A percentile compares a stretch with the other conserved stretches of the same genome.
Evolutionary conservation across 129 eudicot species (phyloP).

Genomic region (Flaveria bidentis): DNA sequence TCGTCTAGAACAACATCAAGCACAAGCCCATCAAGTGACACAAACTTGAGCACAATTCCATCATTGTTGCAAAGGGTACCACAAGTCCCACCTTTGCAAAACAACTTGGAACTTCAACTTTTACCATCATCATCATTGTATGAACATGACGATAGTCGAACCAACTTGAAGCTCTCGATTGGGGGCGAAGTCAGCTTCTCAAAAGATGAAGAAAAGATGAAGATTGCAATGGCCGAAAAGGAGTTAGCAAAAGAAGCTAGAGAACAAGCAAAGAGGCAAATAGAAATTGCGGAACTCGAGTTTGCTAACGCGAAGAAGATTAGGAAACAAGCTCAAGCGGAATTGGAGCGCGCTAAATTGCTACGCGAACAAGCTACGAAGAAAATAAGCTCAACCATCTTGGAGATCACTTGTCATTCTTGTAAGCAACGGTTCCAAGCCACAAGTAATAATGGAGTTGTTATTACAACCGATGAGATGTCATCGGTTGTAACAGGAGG

Average conservation of each 20-base stretch:
- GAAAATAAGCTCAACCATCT: slow-evolving; percentile 52
- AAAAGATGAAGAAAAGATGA: slow-evolving; percentile 45
- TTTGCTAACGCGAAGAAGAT: slow-evolving; percentile 77
- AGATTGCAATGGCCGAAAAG: slow-evolving; percentile 54
- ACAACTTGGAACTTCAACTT: slow-evolving; percentile 56
- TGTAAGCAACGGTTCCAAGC: slow-evolving; percentile 64
- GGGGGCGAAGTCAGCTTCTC: slow-evolving; percentile 15
- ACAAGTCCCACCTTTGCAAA: slow-evolving; percentile 22
- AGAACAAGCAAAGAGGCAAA: slow-evolving; percentile 65
- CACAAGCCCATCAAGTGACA: slow-evolving; percentile 59
- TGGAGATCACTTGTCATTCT: slow-evolving; percentile 72
- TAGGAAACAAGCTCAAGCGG: slow-evolving; percentile 75
- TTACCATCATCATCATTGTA: slow-evolving; percentile 40
- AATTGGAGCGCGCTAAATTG: slow-evolving; percentile 61
- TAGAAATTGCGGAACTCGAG: slow-evolving; percentile 70
- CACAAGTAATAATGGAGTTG: slow-evolving; percentile 22
- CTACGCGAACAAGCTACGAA: slow-evolving; percentile 59
- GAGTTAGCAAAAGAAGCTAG: slow-evolving; percentile 72
- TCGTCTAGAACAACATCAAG: slow-evolving; percentile 56
- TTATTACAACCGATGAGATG: slow-evolving; percentile 34
- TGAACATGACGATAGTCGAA: slow-evolving; percentile 11
- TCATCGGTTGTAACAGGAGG: slow-evolving; percentile 44
- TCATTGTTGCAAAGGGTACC: slow-evolving; percentile 12
- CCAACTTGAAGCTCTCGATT: slow-evolving; percentile 29
- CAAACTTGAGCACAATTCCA: slow-evolving; percentile 36